phyloP scores from a whole-genome alignment of 2,329 filamentous ascomycete genomes.

The Colletotrichum karsti region DNA sequence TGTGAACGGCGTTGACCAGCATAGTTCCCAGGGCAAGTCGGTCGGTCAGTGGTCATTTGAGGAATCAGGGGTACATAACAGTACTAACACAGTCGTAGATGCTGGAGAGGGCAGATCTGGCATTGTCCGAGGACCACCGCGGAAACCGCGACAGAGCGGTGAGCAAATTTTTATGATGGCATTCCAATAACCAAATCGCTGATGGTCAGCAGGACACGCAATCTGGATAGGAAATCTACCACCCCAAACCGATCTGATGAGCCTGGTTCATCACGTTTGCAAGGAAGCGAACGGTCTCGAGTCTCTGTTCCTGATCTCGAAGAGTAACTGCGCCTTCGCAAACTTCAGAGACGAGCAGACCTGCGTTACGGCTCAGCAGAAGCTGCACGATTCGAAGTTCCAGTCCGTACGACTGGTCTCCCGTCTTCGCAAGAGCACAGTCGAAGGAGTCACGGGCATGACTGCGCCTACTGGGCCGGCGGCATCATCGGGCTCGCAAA shows the following conservation, averaged over 20 bases:
- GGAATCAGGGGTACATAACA: background rate
- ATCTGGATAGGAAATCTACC: conserved; percentile 97
- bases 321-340: conserved; percentile 97
- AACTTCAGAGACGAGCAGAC: conserved; percentile 87
- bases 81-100: background rate
- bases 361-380: conserved; percentile 79
- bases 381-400: conserved; percentile 91
- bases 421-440: conserved; percentile 71
- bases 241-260: conserved; percentile 81
- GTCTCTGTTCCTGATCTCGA: conserved; percentile 92
- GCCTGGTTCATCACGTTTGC: conserved; percentile 90
- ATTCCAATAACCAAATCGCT: conserved; percentile 23
- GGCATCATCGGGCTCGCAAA: conserved; percentile 39
- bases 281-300: conserved; percentile 81
- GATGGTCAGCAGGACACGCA: conserved; percentile 73
- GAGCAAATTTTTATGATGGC: conserved; percentile 28
- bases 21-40: background rate
- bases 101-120: conserved; percentile 43
- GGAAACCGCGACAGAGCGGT: conserved; percentile 71
- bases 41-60: background rate
- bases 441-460: conserved; percentile 54
- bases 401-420: conserved; percentile 87
- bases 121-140: conserved; percentile 60
- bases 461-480: conserved; percentile 65
- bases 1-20: conserved; percentile 28